phyloP scores from a whole-genome alignment of 2,329 filamentous ascomycete genomes.

The Botrytis medusae region DNA sequence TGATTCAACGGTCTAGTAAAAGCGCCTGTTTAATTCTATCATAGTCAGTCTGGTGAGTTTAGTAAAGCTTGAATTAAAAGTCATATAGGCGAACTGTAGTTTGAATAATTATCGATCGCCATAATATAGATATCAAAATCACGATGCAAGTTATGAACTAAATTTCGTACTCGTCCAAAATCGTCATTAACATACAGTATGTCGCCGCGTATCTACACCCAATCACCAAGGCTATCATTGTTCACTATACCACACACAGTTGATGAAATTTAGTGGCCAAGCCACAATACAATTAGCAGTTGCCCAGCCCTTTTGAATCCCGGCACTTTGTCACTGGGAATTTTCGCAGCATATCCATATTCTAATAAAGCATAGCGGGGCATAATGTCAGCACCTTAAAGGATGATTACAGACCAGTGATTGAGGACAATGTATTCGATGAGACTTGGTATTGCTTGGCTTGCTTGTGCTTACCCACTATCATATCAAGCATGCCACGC shows the following conservation, averaged over 20 bases:
- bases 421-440: background rate
- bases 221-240: background rate
- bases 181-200: background rate
- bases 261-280: background rate
- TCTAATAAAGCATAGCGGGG: background rate
- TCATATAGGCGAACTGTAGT: background rate
- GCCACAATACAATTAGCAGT: background rate
- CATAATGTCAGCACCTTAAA: slow-evolving; percentile 20
- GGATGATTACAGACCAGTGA: background rate
- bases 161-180: slow-evolving; percentile 7
- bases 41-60: background rate
- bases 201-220: background rate
- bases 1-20: background rate
- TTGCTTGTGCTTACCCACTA: slow-evolving; percentile 2
- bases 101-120: no score
- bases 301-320: slow-evolving; percentile 18
- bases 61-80: background rate
- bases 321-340: slow-evolving; percentile 21
- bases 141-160: background rate
- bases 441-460: background rate
- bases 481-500: background rate
- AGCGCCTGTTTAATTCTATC: background rate
- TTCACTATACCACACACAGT: background rate
- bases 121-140: background rate
- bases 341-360: slow-evolving; percentile 8